These are phyloP conservation scores for Atkinsonella hypoxylon DNA, from an alignment of 2,329 filamentous ascomycete genomes.

Conservation along the genomic window DNA sequence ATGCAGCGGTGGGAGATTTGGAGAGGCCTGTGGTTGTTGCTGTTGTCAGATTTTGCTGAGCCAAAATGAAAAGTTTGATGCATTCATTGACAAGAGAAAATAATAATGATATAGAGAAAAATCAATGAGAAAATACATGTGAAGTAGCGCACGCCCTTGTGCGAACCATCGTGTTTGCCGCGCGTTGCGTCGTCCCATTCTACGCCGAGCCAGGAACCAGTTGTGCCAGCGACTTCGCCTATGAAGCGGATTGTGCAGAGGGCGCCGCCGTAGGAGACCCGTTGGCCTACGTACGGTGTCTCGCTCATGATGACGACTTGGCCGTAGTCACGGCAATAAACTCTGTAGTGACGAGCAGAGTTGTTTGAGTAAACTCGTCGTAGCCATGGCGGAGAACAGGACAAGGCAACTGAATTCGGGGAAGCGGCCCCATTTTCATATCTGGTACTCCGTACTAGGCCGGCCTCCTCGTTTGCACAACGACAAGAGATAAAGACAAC, in stretches of 20 bases:
- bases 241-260: constrained; percentile 78
- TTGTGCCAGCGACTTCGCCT: constrained; percentile 63
- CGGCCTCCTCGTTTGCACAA: background rate
- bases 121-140: constrained; percentile 43
- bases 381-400: constrained; percentile 6
- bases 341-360: background rate
- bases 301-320: constrained; percentile 22
- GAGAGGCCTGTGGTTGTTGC: constrained; percentile 43
- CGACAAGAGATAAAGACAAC: background rate
- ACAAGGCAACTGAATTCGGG: constrained; percentile 13
- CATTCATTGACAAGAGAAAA: background rate
- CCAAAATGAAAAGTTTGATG: background rate
- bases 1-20: constrained; percentile 59
- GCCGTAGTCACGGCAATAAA: background rate
- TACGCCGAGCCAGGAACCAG: constrained; percentile 78
- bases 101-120: background rate
- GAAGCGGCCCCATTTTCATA: background rate
- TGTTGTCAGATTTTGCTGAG: background rate
- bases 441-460: background rate
- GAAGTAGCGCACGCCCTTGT: constrained; percentile 73
- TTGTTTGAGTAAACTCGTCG: background rate
- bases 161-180: constrained; percentile 83
- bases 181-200: constrained; percentile 87
- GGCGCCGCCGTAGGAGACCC: constrained; percentile 66
- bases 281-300: constrained; percentile 48